Percentiles rank a stretch among this genome's conserved stretches.
These are phyloP conservation scores for Copromyces sp. DNA, from an alignment of 495 filamentous ascomycete species.

Conservation along the genomic window DNA sequence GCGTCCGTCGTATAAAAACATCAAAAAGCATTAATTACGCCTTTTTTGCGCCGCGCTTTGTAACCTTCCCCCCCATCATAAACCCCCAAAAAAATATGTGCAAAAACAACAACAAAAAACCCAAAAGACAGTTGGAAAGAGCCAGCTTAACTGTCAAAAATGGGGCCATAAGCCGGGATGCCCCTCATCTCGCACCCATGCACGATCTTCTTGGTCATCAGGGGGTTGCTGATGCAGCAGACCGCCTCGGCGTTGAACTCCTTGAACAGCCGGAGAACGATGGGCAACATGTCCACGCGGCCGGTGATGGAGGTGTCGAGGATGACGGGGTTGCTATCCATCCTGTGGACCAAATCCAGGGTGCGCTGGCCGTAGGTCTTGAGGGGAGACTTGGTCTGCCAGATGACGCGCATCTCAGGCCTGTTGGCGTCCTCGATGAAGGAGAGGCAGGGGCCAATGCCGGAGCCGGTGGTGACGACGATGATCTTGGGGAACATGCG, in stretches of 20 bases:
- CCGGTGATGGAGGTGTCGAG: slow-evolving; percentile 31
- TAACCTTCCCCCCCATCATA: neutral
- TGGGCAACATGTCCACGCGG: slow-evolving; percentile 34
- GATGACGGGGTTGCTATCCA: slow-evolving; percentile 32
- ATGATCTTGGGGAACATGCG: slow-evolving; percentile 51
- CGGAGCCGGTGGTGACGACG: slow-evolving; percentile 60
- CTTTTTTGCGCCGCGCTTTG: neutral
- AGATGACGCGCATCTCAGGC: slow-evolving; percentile 29
- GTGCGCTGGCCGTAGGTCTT: slow-evolving; percentile 36
- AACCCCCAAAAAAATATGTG: too few relatives aligned
- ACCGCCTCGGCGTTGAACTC: slow-evolving; percentile 59
- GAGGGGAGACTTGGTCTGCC: slow-evolving; percentile 35
- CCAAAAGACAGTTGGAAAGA: neutral
- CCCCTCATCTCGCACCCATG: slow-evolving; percentile 57
- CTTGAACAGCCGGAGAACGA: slow-evolving; percentile 44
- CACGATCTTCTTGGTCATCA: slow-evolving; percentile 44
- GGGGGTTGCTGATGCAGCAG: slow-evolving; percentile 60
- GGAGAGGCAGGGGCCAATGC: slow-evolving; percentile 52
- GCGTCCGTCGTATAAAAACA: neutral
- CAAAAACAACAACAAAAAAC: too few relatives aligned
- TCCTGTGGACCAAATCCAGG: slow-evolving; percentile 25
- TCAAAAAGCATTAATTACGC: neutral
- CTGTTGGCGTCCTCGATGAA: slow-evolving; percentile 25
- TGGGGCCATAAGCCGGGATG: slow-evolving; percentile 62
- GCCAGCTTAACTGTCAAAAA: slow-evolving; percentile 56